A percentile compares a stretch with the other conserved stretches of the same genome.
These are phyloP conservation scores for Aspergillus jensenii DNA, from an alignment of 2,329 filamentous ascomycete genomes.

Conservation along the genomic window DNA sequence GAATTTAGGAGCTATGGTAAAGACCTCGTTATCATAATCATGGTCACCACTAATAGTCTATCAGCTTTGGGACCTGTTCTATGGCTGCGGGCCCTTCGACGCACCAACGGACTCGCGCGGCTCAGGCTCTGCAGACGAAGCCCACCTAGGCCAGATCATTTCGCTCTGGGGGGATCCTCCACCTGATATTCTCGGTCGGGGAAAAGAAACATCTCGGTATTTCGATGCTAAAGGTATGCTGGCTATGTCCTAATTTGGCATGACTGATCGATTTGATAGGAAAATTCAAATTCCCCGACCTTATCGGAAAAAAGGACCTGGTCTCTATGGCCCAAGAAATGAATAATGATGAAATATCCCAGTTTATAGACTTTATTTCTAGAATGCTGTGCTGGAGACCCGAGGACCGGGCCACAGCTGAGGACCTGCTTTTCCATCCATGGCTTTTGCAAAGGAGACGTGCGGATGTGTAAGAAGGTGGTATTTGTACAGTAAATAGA, in stretches of 20 bases:
- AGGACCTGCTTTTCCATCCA: constrained; percentile 14
- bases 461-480: constrained; percentile 4
- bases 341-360: constrained; percentile 2
- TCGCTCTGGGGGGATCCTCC: constrained; percentile 35
- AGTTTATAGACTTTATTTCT: constrained; percentile 15
- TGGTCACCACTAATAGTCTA: constrained; percentile 6
- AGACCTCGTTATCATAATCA: constrained; percentile 1
- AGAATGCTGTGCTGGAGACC: constrained; percentile 16
- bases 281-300: constrained; percentile 13
- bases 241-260: not conserved
- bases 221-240: constrained; percentile 18
- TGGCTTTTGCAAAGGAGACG: constrained; percentile 9
- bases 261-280: constrained; percentile 9
- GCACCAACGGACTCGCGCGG: constrained; percentile 6
- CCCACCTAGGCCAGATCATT: constrained; percentile 36
- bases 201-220: constrained; percentile 21
- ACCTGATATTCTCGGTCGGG: constrained; percentile 28
- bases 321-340: constrained; percentile 9
- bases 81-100: constrained; percentile 19
- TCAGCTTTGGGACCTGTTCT: constrained; percentile 25
- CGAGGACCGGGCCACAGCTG: constrained; percentile 13
- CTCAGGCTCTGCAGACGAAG: constrained; percentile 9
- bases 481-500: constrained; percentile 8
- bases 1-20: constrained; percentile 33
- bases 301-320: constrained; percentile 10